Percentiles rank a stretch among this genome's conserved stretches.
These are phyloP conservation scores for Pseudocercospora pini-densiflorae DNA, from an alignment of 2,329 filamentous ascomycete genomes.

Conservation along the genomic window DNA sequence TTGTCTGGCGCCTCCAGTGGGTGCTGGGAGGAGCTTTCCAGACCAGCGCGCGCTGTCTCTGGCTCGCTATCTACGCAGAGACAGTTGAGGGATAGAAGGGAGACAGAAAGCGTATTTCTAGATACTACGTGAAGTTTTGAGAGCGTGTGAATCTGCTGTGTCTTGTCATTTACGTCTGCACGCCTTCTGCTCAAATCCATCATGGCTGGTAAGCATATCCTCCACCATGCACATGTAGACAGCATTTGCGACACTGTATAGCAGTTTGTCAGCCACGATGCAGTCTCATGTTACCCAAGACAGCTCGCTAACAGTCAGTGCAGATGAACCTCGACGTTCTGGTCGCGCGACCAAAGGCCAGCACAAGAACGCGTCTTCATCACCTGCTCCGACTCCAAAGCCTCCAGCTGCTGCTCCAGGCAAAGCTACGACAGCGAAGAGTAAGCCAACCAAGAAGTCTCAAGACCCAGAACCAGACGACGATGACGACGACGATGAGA, in stretches of 20 bases:
- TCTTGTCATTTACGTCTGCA: slow-evolving; percentile 17
- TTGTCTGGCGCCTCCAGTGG: background rate
- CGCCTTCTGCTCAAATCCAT: slow-evolving; percentile 16
- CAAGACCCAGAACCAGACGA: slow-evolving; percentile 59
- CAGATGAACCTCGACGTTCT: slow-evolving; percentile 88
- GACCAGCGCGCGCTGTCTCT: background rate
- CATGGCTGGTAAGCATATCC: slow-evolving; percentile 32
- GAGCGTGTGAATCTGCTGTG: slow-evolving; percentile 27
- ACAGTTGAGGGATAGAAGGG: slow-evolving; percentile 11
- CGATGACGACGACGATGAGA: slow-evolving; percentile 53
- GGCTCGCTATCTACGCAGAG: background rate
- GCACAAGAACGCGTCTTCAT: slow-evolving; percentile 81
- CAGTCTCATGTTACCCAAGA: slow-evolving; percentile 13
- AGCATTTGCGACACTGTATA: background rate
- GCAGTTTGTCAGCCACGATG: background rate
- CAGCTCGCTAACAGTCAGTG: slow-evolving; percentile 23
- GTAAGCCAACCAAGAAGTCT: slow-evolving; percentile 46
- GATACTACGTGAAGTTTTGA: slow-evolving; percentile 31
- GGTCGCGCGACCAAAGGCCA: slow-evolving; percentile 97
- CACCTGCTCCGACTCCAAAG: slow-evolving; percentile 42
- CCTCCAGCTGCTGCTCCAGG: slow-evolving; percentile 54
- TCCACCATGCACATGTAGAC: slow-evolving; percentile 11
- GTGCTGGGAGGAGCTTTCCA: background rate
- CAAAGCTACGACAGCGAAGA: slow-evolving; percentile 40
- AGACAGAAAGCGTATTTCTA: slow-evolving; percentile 23